Evolutionary conservation across 768 basidiomycete species (phyloP), one percentile per base, ranked within the genome.

Genomic region (Suillus subluteus): DNA sequence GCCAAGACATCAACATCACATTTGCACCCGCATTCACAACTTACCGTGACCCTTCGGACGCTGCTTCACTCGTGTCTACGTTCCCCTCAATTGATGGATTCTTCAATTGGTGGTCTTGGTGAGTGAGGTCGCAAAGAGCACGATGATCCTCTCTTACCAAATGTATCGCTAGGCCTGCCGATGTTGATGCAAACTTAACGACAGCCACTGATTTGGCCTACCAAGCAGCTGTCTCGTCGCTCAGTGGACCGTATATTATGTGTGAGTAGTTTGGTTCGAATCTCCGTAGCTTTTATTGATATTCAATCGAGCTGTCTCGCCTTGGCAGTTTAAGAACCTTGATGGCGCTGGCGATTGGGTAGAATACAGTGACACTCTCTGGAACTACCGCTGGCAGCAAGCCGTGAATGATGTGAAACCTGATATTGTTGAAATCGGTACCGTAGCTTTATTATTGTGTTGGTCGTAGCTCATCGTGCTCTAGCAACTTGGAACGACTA

Each of bases 51-150:
- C 74, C 75, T 2, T 38, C 56, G 23, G 50, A 61, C 6, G 72
- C 74, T 2, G 67, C 62, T 32, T 23, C 62, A 52, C 58, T 77
- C 18, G 63, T 76, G n/a, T 70, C 68, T 16, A 68, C 38, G 21
- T 77, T 75, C 64, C 61, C 71, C 21, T 65, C 68, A 21, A 67
- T 72, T 16, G 75, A 77, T 64, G 77, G 76, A 26, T 78, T 78
- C 62, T 77, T 78, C 69, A 77, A 78, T 44, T 78, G 76, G 76
- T 78, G 76, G 76, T 77, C 76, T 6, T 78, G 76, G 74, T 76
- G 43, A 50, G 72, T 44, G 18, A 18, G 23, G 26, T 54, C 44
- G 30, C 37, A 32, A 59, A 62, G 3, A 67, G 52, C 9, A 21
- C 2, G 4, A n/a, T 12, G 21, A n/a, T 64, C 1, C 48, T 66